phyloP scores from a whole-genome alignment of 2,329 filamentous ascomycete genomes.

The Microdochium bolleyi region DNA sequence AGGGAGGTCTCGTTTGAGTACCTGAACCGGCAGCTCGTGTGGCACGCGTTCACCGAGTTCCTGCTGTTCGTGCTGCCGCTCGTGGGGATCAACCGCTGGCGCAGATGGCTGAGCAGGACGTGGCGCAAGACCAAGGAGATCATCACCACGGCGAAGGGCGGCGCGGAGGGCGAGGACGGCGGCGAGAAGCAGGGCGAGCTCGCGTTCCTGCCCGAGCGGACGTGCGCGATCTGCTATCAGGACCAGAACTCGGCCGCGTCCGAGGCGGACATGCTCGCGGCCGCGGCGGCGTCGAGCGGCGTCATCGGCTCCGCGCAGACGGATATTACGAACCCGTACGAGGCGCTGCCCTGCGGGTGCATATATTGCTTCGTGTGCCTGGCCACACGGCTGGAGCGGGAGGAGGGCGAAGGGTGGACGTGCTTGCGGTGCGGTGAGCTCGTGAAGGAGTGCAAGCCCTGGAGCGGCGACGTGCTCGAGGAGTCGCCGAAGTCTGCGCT shows the following conservation, averaged over 20 bases:
- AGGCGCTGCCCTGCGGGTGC: constrained; percentile 80
- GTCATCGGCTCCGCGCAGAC: constrained; percentile 84
- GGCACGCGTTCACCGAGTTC: constrained; percentile 99
- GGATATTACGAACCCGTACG: constrained; percentile 94
- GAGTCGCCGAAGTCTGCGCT: constrained; percentile 29
- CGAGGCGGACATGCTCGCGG: constrained; percentile 69
- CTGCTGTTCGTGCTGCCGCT: constrained; percentile 93
- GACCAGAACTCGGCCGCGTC: constrained; percentile 75
- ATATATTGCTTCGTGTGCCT: constrained; percentile 95
- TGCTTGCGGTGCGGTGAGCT: constrained; percentile 83
- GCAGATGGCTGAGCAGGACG: constrained; percentile 77
- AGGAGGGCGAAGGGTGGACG: constrained; percentile 90
- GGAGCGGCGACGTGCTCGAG: constrained; percentile 82
- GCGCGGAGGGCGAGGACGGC: constrained; percentile 34
- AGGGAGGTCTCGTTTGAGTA: constrained; percentile 97
- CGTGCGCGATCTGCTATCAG: constrained; percentile 94
- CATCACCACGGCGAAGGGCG: constrained; percentile 35
- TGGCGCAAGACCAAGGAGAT: constrained; percentile 74
- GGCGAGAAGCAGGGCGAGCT: constrained; percentile 62
- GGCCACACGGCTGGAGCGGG: constrained; percentile 80
- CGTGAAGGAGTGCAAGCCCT: constrained; percentile 80
- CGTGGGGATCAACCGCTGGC: constrained; percentile 91
- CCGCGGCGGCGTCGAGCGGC: constrained; percentile 57
- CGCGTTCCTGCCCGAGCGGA: constrained; percentile 81
- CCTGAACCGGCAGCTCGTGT: constrained; percentile 92